Conservation (phyloP, 1,284 basidiomycete species). For the Earliella scabrosa region DNA sequence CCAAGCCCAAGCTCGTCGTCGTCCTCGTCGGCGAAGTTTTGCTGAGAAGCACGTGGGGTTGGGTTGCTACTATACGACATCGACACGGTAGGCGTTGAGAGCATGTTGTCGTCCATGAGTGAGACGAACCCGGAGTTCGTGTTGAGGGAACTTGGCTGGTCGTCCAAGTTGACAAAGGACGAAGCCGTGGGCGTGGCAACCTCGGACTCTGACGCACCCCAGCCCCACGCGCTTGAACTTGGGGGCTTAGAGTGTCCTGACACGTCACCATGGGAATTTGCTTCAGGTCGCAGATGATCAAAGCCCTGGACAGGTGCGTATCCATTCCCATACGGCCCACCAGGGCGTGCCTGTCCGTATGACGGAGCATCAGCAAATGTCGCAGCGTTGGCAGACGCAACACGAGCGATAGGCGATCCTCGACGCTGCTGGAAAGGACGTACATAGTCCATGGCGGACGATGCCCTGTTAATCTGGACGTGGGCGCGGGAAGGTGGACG, state of each 20-base stretch:
- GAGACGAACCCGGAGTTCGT: slow-evolving; percentile 78
- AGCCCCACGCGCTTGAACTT: slow-evolving; percentile 54
- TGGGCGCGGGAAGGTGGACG: slow-evolving; percentile 48
- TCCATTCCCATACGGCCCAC: slow-evolving; percentile 33
- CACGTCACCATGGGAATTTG: slow-evolving; percentile 33
- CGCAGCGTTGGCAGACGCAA: slow-evolving; percentile 56
- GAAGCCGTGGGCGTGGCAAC: slow-evolving; percentile 69
- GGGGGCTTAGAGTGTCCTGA: slow-evolving; percentile 34
- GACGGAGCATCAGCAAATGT: slow-evolving; percentile 52
- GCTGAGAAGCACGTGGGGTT: slow-evolving; percentile 28
- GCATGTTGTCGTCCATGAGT: slow-evolving; percentile 75
- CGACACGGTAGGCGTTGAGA: slow-evolving; percentile 40
- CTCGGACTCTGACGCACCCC: slow-evolving; percentile 57
- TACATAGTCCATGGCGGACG: slow-evolving; percentile 77
- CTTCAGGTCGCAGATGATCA: slow-evolving; percentile 21
- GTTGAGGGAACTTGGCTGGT: slow-evolving; percentile 34
- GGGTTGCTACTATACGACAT: slow-evolving; percentile 29
- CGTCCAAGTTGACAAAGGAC: slow-evolving; percentile 59
- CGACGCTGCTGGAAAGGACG: slow-evolving; percentile 46
- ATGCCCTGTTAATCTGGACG: slow-evolving; percentile 65
- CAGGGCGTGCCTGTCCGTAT: slow-evolving; percentile 38
- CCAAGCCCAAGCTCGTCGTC: slow-evolving; percentile 92
- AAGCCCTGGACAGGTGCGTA: slow-evolving; percentile 20
- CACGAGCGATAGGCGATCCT: slow-evolving; percentile 53
- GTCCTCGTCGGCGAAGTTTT: slow-evolving; percentile 48